Conservation (phyloP, 768 basidiomycete genomes). For the Auriscalpium microsporum region DNA sequence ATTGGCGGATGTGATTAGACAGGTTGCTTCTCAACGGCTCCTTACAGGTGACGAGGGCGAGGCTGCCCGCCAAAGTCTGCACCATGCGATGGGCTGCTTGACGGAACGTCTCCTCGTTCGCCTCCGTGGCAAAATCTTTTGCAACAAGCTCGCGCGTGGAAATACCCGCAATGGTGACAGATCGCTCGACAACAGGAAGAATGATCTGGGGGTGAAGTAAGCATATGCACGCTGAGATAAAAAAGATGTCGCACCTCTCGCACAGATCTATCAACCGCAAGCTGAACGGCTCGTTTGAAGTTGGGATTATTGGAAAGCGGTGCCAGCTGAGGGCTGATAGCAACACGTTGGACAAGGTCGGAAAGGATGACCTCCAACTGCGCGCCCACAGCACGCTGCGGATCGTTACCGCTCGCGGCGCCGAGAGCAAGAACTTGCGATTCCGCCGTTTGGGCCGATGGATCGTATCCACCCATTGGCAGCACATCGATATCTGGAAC, state of each 20-base stretch:
- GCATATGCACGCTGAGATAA: not conserved
- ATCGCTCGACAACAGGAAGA: constrained; percentile 93
- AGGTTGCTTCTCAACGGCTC: constrained; percentile 93
- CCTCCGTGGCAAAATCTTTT: constrained; percentile 93
- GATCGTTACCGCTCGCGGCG: constrained; percentile 50
- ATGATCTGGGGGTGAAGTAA: constrained; percentile 56
- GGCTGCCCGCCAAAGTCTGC: constrained; percentile 90
- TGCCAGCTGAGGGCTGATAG: constrained; percentile 68
- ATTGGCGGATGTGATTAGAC: constrained; percentile 77
- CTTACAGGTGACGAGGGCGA: constrained; percentile 96
- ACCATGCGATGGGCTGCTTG: constrained; percentile 95
- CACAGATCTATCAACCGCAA: constrained; percentile 89
- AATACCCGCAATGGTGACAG: constrained; percentile 96
- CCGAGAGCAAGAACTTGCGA: constrained; percentile 57
- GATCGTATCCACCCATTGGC: constrained; percentile 65
- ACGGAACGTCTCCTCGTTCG: constrained; percentile 83
- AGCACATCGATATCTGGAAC: constrained; percentile 72
- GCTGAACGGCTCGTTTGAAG: constrained; percentile 85
- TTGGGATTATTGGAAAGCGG: constrained; percentile 68
- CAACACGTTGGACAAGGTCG: constrained; percentile 61
- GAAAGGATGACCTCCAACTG: constrained; percentile 79
- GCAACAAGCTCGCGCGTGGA: constrained; percentile 91
- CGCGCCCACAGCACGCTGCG: constrained; percentile 58
- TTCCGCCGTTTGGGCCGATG: constrained; percentile 39
- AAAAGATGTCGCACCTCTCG: constrained; percentile 63